Evolutionary conservation across 441 rosid species (phyloP).

Genomic region (Gossypium gossypioides): DNA sequence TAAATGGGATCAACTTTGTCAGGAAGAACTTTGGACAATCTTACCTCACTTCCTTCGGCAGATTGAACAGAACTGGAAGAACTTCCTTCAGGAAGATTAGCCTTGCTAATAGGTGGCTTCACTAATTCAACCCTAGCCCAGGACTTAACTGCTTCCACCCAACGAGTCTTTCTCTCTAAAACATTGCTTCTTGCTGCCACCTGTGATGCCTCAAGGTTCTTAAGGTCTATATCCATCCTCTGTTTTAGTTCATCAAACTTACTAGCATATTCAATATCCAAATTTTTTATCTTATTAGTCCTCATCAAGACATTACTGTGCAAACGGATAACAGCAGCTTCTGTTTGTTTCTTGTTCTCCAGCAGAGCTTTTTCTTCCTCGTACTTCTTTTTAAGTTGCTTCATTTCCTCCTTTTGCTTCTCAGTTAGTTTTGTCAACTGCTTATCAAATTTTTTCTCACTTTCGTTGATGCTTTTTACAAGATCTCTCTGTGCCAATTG

Average conservation of each 20-base stretch:
- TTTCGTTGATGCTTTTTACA: conserved; percentile 34
- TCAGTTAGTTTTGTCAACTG: conserved; percentile 31
- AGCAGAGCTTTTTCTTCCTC: conserved; percentile 36
- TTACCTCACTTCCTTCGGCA: too few species aligned
- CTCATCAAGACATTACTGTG: conserved; percentile 23
- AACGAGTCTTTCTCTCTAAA: conserved; percentile 34
- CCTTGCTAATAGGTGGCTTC: conserved; percentile 15
- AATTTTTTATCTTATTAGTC: conserved; percentile 35
- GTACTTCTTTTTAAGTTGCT: conserved; percentile 22
- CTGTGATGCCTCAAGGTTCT: conserved; percentile 34
- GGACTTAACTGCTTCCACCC: conserved; percentile 37
- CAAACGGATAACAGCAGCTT: conserved; percentile 44
- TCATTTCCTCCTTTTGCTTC: conserved; percentile 35
- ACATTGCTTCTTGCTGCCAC: conserved; percentile 33
- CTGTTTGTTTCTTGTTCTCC: conserved; percentile 31
- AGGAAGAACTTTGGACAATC: too few species aligned
- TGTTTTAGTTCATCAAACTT: conserved; percentile 34
- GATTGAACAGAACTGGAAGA: too few species aligned
- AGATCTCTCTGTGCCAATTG: conserved; percentile 36
- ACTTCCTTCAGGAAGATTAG: background rate
- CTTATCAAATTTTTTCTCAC: conserved; percentile 42
- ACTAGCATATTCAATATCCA: conserved; percentile 37
- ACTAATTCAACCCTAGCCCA: conserved; percentile 38
- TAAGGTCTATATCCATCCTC: conserved; percentile 24
- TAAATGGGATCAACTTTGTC: too few species aligned